phyloP scores from a whole-genome alignment of 2,329 filamentous ascomycete genomes.

The Aspergillus ustus region DNA sequence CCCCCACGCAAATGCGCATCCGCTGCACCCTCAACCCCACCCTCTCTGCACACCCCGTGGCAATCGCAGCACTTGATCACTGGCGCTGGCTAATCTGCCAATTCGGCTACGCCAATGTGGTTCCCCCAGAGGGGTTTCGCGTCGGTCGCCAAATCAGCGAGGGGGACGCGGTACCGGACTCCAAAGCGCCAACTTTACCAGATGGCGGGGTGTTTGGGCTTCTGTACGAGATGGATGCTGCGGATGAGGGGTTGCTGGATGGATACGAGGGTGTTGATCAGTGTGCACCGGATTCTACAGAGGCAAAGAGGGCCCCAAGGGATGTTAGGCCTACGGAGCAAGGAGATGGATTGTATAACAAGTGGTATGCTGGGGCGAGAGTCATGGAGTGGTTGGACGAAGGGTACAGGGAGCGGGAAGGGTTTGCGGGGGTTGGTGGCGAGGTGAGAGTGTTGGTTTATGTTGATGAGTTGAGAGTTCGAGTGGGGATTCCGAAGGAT shows the following conservation, averaged over 20 bases:
- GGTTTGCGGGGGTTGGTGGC: slow-evolving; percentile 10
- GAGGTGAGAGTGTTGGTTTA: slow-evolving; percentile 43
- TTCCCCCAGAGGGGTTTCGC: slow-evolving; percentile 33
- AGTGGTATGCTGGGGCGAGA: slow-evolving; percentile 40
- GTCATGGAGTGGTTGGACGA: slow-evolving; percentile 39
- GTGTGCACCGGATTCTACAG: slow-evolving; percentile 15
- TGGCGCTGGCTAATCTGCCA: slow-evolving; percentile 50
- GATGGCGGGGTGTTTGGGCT: slow-evolving; percentile 44
- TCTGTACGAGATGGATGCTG: slow-evolving; percentile 45
- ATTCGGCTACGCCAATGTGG: slow-evolving; percentile 48
- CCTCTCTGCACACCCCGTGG: slow-evolving; percentile 41
- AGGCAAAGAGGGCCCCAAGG: slow-evolving; percentile 15
- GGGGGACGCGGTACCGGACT: slow-evolving; percentile 21
- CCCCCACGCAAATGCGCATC: slow-evolving; percentile 45
- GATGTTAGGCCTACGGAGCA: slow-evolving; percentile 37
- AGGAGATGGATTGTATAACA: slow-evolving; percentile 42
- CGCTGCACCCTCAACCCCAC: slow-evolving; percentile 40
- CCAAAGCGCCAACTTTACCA: slow-evolving; percentile 23
- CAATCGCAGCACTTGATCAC: slow-evolving; percentile 42
- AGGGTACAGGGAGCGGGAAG: slow-evolving; percentile 15
- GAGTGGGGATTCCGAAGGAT: slow-evolving; percentile 35
- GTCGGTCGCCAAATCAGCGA: slow-evolving; percentile 25
- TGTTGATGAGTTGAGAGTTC: slow-evolving; percentile 46
- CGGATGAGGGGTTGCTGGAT: slow-evolving; percentile 44
- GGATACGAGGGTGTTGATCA: slow-evolving; percentile 44